Percentiles rank a stretch among this genome's conserved stretches.
These are phyloP conservation scores for Agrostemma githago DNA, from an alignment of 148 eudicot species.

Conservation along the genomic window DNA sequence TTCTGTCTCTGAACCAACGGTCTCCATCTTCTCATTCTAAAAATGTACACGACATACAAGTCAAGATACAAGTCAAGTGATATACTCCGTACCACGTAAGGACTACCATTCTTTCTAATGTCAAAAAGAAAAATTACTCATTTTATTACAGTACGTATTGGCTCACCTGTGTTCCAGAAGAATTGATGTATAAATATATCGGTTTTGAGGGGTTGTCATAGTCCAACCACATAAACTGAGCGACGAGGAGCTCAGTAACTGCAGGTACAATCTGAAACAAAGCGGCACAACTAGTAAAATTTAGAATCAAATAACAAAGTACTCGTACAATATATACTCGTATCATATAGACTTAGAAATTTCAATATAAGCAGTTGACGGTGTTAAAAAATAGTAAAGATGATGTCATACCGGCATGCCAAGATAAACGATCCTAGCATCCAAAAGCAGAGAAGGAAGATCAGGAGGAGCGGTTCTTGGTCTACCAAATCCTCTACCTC, in stretches of 20 bases:
- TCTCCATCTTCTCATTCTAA: slow-evolving; percentile 74
- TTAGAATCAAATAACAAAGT: slow-evolving; percentile 10
- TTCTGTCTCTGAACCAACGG: slow-evolving; percentile 73
- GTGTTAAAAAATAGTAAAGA: neutral
- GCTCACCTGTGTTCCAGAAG: slow-evolving; percentile 76
- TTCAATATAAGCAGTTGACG: neutral
- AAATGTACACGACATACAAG: slow-evolving; percentile 17
- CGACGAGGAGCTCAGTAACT: slow-evolving; percentile 79
- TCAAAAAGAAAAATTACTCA: neutral
- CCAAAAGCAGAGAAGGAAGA: slow-evolving; percentile 72
- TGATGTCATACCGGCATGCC: slow-evolving; percentile 73
- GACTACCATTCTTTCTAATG: neutral
- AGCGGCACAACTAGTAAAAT: neutral
- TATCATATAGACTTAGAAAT: neutral
- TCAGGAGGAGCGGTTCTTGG: slow-evolving; percentile 81
- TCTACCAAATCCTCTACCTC: slow-evolving; percentile 57
- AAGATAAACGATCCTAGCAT: slow-evolving; percentile 69
- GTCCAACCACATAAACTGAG: slow-evolving; percentile 88
- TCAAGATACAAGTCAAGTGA: slow-evolving; percentile 12
- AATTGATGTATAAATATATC: slow-evolving; percentile 76
- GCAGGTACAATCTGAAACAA: slow-evolving; percentile 73
- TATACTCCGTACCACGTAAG: neutral
- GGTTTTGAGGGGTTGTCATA: slow-evolving; percentile 66
- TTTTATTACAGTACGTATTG: neutral
- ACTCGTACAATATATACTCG: neutral